A percentile compares a stretch with the other conserved stretches of the same genome.
These are phyloP conservation scores for Dioscorea zingiberensis DNA, from an alignment of 106 monocot species.

Conservation along the genomic window DNA sequence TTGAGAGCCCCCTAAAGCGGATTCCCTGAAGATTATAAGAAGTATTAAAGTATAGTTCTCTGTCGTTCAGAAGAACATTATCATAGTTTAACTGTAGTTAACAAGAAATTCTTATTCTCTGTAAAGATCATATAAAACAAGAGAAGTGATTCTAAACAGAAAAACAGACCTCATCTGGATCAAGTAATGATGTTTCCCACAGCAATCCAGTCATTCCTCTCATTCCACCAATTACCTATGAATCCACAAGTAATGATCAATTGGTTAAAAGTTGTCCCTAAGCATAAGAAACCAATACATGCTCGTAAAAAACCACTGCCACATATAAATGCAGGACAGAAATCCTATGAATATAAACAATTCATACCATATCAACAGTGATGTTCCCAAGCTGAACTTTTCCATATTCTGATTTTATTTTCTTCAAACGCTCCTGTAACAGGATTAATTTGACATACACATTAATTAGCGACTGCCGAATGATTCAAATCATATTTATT, in stretches of 20 bases:
- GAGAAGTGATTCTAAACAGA: not conserved
- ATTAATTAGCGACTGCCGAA: not conserved
- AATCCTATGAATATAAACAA: not conserved
- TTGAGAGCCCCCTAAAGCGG: slow-evolving; percentile 92
- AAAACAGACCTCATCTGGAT: slow-evolving; percentile 82
- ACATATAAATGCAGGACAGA: not conserved
- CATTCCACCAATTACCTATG: slow-evolving; percentile 97
- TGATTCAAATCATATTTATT: not conserved
- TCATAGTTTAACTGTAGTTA: too few species aligned
- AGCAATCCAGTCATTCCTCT: slow-evolving; percentile 93
- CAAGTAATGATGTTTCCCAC: slow-evolving; percentile 95
- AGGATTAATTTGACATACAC: not conserved
- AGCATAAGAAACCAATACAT: not conserved
- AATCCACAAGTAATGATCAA: slow-evolving; percentile 1
- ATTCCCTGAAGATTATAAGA: slow-evolving; percentile 56
- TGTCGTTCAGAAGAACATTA: not conserved
- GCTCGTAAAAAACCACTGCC: not conserved
- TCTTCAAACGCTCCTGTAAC: slow-evolving; percentile 88
- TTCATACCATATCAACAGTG: slow-evolving; percentile 78
- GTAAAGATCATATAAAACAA: not conserved
- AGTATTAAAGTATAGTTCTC: not conserved
- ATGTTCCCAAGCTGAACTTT: slow-evolving; percentile 95
- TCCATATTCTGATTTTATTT: slow-evolving; percentile 79
- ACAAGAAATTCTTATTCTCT: not conserved
- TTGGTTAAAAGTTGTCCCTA: not conserved